Evolutionary conservation across 441 rosid genomes (phyloP).

Genomic region (Omphalea diandra): DNA sequence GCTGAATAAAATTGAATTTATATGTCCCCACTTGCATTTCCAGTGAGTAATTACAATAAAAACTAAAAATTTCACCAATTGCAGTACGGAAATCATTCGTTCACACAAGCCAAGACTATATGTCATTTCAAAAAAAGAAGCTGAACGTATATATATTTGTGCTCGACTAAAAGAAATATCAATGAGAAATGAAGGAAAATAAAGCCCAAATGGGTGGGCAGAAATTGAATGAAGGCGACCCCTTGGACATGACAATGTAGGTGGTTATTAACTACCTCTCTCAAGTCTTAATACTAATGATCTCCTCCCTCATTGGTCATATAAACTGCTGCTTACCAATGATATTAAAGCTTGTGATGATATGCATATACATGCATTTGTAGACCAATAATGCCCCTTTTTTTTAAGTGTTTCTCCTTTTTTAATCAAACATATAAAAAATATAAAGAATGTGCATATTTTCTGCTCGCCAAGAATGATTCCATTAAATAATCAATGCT

Average conservation of each 20-base stretch:
- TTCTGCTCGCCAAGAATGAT: neutral
- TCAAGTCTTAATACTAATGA: slow-evolving; percentile 1
- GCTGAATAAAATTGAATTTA: too few species aligned
- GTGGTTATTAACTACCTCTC: slow-evolving; percentile 22
- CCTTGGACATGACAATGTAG: slow-evolving; percentile 16
- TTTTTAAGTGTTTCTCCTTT: too few species aligned
- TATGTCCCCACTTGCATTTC: too few species aligned
- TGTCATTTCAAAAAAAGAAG: too few species aligned
- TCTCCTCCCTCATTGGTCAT: slow-evolving; percentile 8
- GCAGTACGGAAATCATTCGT: too few species aligned
- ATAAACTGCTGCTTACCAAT: neutral
- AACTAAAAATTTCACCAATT: too few species aligned
- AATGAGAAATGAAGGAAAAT: slow-evolving; percentile 2
- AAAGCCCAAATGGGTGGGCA: slow-evolving; percentile 4
- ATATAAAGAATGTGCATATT: slow-evolving; percentile 1
- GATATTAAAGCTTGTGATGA: slow-evolving; percentile 1
- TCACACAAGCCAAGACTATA: too few species aligned
- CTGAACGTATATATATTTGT: too few species aligned
- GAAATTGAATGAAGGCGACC: slow-evolving; percentile 18
- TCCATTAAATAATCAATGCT: neutral
- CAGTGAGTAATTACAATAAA: too few species aligned
- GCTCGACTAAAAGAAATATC: neutral
- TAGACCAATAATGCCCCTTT: too few species aligned
- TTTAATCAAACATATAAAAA: too few species aligned
- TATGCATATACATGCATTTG: too few species aligned